Conservation (phyloP, 2,329 filamentous ascomycete genomes). For the Colletotrichum chlorophyti region DNA sequence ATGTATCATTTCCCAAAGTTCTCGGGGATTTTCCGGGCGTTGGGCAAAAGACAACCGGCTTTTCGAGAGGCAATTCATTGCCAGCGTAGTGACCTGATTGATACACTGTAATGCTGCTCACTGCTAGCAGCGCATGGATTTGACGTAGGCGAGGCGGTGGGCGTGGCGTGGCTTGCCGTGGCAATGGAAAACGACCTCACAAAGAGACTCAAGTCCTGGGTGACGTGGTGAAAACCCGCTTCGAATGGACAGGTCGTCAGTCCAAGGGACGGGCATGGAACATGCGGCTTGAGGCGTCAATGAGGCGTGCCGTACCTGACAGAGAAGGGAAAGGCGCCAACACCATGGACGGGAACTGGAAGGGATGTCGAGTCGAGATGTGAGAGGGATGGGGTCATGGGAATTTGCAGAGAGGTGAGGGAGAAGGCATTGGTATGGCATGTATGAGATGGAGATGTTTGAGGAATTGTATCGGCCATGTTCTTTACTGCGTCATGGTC, state of each 20-base stretch:
- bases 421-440: slow-evolving; percentile 16
- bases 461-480: not conserved
- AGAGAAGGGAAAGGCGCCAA: slow-evolving; percentile 22
- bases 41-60: not conserved
- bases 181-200: slow-evolving; percentile 1
- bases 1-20: slow-evolving; percentile 5
- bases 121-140: not conserved
- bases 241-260: slow-evolving; percentile 3
- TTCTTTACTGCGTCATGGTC: not conserved
- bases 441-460: no score
- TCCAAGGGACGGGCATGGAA: slow-evolving; percentile 8
- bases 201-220: slow-evolving; percentile 5
- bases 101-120: not conserved
- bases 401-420: slow-evolving; percentile 10
- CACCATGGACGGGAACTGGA: slow-evolving; percentile 19
- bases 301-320: slow-evolving; percentile 23
- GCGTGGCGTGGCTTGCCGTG: slow-evolving; percentile 3
- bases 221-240: slow-evolving; percentile 14
- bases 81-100: no score
- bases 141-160: slow-evolving; percentile 9
- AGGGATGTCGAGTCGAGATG: slow-evolving; percentile 15
- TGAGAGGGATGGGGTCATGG: slow-evolving; percentile 12
- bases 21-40: slow-evolving; percentile 12
- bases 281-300: slow-evolving; percentile 18
- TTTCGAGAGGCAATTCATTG: no score